Evolutionary conservation across 495 filamentous ascomycete species (phyloP), one percentile per base, ranked within the genome.

Genomic region (Collariella sp.): DNA sequence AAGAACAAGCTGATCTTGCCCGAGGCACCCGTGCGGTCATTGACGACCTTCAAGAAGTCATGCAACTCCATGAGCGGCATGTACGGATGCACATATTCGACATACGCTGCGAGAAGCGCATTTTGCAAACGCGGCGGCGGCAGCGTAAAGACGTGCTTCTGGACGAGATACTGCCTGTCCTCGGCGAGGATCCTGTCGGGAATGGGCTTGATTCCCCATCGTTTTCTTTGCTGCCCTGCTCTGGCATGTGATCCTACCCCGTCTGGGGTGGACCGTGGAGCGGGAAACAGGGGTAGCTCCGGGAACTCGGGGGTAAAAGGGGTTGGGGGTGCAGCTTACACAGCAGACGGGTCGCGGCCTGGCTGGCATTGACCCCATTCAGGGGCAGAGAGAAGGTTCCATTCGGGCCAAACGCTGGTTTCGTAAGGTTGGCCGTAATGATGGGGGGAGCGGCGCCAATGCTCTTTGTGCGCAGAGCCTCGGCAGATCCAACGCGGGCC

Each of bases 61-160:
- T 84, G 79, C 54, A 89, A 67, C 56, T 95, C 87, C 45, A 95
- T 61, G 23, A 91, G 72, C n/a, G 89, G 89, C 87, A 93, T 91
- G 67, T 86, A 91, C 5, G 88, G 87, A 62, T 95, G 84, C 7
- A 93, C 88, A 67, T 83, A 93, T 63, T 91, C 84, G 48, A 90
- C 75, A 62, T 89, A 91, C 19, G 79, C 79, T 55, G 81, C 80
- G 5, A 95, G 68, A 23, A 93, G 70, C 47, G 86, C 88, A 66
- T 83, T 87, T 61, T 88, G 83, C 26, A 91, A 66, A 2, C 64
- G 65, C n/a, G 74, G 67, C 34, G 80, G 77, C 0, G 89, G 89
- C 11, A 93, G 72, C 0, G 79, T 78, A 56, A 95, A 65, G 0
- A 87, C 89, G 1, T 86, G 87, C 70, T 91, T 91, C 60, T 76